Conservation (phyloP, 345 rosid genomes). For the Eucalyptus virginea region DNA sequence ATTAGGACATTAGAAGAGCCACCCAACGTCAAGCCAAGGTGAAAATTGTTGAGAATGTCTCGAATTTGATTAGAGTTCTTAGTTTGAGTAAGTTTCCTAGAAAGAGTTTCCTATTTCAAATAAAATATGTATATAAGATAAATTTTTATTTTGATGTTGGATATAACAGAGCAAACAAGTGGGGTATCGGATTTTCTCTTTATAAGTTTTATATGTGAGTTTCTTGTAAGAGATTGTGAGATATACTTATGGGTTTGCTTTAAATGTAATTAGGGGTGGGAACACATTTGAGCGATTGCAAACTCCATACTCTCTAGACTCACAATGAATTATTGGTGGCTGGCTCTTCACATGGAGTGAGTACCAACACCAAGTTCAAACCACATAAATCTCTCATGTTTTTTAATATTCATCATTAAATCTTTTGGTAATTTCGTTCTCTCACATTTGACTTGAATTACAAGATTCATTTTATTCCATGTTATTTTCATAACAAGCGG, state of each 20-base stretch:
- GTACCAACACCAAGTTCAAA: neutral
- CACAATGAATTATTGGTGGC: neutral
- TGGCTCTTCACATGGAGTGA: neutral
- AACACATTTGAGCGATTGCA: neutral
- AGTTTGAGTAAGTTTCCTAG: neutral
- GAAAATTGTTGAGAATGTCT: neutral
- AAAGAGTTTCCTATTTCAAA: neutral
- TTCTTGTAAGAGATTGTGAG: neutral
- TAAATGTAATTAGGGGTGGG: neutral
- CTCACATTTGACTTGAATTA: neutral
- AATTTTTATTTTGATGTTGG: neutral
- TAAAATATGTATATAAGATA: neutral
- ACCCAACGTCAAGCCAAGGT: neutral
- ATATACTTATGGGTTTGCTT: neutral
- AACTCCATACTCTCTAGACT: neutral
- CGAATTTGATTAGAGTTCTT: neutral
- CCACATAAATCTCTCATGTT: neutral
- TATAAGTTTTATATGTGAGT: neutral
- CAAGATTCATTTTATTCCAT: neutral
- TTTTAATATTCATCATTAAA: neutral
- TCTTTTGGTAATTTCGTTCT: neutral
- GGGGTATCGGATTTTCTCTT: neutral
- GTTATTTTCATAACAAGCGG: neutral
- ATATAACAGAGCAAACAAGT: neutral
- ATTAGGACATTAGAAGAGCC: neutral